Percentiles rank a stretch among this genome's conserved stretches.
Conservation (phyloP, 306 rosid species). For the Luffa aegyptiaca region DNA sequence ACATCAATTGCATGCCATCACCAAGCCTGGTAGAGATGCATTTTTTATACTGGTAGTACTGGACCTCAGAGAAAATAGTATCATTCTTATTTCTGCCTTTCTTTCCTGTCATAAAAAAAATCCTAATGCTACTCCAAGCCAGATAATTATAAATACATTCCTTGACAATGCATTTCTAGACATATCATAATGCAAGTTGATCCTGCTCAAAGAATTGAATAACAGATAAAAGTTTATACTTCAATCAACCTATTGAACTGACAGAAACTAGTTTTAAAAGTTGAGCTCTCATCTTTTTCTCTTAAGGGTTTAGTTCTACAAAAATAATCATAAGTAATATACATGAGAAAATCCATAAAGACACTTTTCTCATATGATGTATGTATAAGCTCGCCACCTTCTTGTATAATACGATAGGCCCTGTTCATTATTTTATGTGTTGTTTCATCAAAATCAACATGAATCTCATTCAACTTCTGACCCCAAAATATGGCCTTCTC, state of each 20-base stretch:
- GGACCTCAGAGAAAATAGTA: neutral
- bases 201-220: neutral
- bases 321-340: constrained; percentile 56
- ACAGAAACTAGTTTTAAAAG: constrained; percentile 22
- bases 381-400: constrained; percentile 22
- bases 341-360: constrained; percentile 72
- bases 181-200: neutral
- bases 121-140: neutral
- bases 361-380: constrained; percentile 35
- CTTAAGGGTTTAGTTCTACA: constrained; percentile 26
- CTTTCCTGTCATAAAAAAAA: neutral
- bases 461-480: constrained; percentile 46
- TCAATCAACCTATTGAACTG: constrained; percentile 25
- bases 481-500: constrained; percentile 65
- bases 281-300: constrained; percentile 21
- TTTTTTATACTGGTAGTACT: neutral
- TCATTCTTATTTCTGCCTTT: neutral
- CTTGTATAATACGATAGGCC: constrained; percentile 32
- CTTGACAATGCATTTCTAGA: neutral
- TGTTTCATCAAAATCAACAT: constrained; percentile 41
- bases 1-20: neutral
- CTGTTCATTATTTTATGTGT: constrained; percentile 38
- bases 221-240: constrained; percentile 6
- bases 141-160: neutral
- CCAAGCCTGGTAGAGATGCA: neutral